A percentile compares a stretch with the other conserved stretches of the same genome.
Evolutionary conservation across 305 asterid genomes (phyloP).

Genomic region (Rubia peregrina): DNA sequence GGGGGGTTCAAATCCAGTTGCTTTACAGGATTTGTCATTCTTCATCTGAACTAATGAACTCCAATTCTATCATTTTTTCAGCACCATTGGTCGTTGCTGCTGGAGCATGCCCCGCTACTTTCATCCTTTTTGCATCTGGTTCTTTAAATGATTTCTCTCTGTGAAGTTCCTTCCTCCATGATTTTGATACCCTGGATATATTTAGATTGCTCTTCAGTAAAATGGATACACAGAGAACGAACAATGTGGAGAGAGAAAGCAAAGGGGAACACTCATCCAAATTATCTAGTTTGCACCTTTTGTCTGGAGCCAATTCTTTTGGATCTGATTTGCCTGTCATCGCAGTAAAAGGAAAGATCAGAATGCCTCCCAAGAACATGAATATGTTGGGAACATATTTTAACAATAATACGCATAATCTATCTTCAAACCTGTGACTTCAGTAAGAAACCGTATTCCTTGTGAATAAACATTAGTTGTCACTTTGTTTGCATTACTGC

Average conservation of each 20-base stretch:
- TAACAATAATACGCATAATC: conserved; percentile 4
- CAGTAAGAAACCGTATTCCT: conserved; percentile 75
- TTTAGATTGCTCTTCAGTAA: conserved; percentile 20
- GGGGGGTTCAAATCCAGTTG: not conserved
- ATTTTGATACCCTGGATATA: conserved; percentile 25
- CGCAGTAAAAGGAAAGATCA: conserved; percentile 4
- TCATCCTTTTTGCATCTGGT: conserved; percentile 46
- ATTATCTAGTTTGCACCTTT: conserved; percentile 35
- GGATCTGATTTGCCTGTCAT: conserved; percentile 33
- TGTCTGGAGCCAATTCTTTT: conserved; percentile 30
- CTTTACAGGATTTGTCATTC: conserved; percentile 31
- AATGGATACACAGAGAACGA: not conserved
- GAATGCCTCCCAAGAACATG: not conserved
- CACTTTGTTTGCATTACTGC: conserved; percentile 79
- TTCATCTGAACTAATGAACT: conserved; percentile 69
- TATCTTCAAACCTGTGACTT: conserved; percentile 49
- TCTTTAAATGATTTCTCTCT: conserved; percentile 37
- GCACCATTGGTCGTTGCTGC: conserved; percentile 26
- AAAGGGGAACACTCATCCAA: conserved; percentile 3
- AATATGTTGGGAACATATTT: not conserved
- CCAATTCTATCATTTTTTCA: conserved; percentile 75
- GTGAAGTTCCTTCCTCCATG: conserved; percentile 20
- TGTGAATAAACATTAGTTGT: conserved; percentile 74
- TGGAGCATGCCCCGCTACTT: conserved; percentile 33
- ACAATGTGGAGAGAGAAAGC: not conserved